These are phyloP conservation scores for Panellus pusillus DNA, from an alignment of 768 basidiomycete genomes.

Conservation along the genomic window DNA sequence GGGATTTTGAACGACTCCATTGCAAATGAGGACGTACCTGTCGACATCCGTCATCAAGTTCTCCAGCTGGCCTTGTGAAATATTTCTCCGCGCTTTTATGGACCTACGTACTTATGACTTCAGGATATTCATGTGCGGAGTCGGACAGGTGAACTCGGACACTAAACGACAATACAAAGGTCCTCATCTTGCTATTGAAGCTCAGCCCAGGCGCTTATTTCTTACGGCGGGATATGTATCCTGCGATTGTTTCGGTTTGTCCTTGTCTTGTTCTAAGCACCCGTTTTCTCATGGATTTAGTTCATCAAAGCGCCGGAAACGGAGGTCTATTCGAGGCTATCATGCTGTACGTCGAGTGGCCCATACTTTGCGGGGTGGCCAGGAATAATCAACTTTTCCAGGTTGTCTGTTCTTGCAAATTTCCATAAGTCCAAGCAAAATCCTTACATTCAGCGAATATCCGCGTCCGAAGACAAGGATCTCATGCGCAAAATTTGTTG, in stretches of 20 bases:
- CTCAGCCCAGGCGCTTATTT: slow-evolving; percentile 75
- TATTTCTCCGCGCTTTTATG: too few relatives aligned
- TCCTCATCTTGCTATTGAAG: slow-evolving; percentile 28
- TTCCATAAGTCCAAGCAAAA: slow-evolving; percentile 75
- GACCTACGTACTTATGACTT: not conserved
- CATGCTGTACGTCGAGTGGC: slow-evolving; percentile 33
- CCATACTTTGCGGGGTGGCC: not conserved
- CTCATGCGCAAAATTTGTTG: slow-evolving; percentile 60
- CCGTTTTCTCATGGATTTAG: slow-evolving; percentile 23
- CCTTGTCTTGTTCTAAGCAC: not conserved
- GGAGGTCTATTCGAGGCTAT: slow-evolving; percentile 59
- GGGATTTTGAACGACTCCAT: slow-evolving; percentile 47
- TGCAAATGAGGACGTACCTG: slow-evolving; percentile 43
- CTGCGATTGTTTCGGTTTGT: slow-evolving; percentile 50
- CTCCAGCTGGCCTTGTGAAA: slow-evolving; percentile 52
- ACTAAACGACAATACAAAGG: not conserved
- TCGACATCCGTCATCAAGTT: slow-evolving; percentile 47
- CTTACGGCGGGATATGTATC: slow-evolving; percentile 60
- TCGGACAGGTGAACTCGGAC: slow-evolving; percentile 33
- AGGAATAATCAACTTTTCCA: not conserved
- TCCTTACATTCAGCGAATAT: slow-evolving; percentile 58
- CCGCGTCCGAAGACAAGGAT: slow-evolving; percentile 44
- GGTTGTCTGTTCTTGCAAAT: slow-evolving; percentile 61
- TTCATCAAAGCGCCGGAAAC: slow-evolving; percentile 57
- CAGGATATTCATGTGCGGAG: slow-evolving; percentile 52